Evolutionary conservation across 768 basidiomycete genomes (phyloP).

Genomic region (Lentinula detonsa): DNA sequence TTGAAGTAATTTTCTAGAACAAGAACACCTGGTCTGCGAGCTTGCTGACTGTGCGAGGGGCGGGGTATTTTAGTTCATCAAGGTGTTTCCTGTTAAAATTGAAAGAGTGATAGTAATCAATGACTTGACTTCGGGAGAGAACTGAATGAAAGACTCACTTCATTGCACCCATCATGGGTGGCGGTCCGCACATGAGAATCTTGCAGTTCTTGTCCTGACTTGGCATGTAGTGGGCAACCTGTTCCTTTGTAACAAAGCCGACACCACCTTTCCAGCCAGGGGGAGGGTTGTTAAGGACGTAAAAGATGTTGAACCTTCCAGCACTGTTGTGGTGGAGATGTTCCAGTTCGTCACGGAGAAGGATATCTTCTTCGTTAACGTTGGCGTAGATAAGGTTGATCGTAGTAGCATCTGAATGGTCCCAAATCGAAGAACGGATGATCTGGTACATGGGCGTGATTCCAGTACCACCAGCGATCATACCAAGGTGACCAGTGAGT

Average conservation of each 20-base stretch:
- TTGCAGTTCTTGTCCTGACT: constrained; percentile 61
- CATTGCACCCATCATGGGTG: constrained; percentile 12
- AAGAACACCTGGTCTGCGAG: constrained; percentile 71
- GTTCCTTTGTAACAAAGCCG: constrained; percentile 91
- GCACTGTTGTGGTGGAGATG: constrained; percentile 56
- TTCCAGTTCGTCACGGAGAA: constrained; percentile 85
- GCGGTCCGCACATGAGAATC: constrained; percentile 75
- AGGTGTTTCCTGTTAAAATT: constrained; percentile 68
- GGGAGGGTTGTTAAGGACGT: constrained; percentile 95
- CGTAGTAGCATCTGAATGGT: constrained; percentile 78
- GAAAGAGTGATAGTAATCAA: neutral
- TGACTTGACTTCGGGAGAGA: constrained; percentile 10
- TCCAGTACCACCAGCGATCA: constrained; percentile 99
- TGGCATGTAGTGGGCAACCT: constrained; percentile 82
- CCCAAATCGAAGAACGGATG: constrained; percentile 88
- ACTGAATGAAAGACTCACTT: constrained; percentile 16
- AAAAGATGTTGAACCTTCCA: constrained; percentile 67
- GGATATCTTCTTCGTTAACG: constrained; percentile 88
- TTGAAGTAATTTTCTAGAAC: neutral
- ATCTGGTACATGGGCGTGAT: constrained; percentile 99
- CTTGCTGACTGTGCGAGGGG: constrained; percentile 89
- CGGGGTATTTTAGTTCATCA: constrained; percentile 80
- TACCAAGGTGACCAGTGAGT: constrained; percentile 75
- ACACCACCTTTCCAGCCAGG: constrained; percentile 80
- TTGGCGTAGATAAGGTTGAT: constrained; percentile 95